These are phyloP conservation scores for Trapa incisa DNA, from an alignment of 345 rosid genomes.

Conservation along the genomic window DNA sequence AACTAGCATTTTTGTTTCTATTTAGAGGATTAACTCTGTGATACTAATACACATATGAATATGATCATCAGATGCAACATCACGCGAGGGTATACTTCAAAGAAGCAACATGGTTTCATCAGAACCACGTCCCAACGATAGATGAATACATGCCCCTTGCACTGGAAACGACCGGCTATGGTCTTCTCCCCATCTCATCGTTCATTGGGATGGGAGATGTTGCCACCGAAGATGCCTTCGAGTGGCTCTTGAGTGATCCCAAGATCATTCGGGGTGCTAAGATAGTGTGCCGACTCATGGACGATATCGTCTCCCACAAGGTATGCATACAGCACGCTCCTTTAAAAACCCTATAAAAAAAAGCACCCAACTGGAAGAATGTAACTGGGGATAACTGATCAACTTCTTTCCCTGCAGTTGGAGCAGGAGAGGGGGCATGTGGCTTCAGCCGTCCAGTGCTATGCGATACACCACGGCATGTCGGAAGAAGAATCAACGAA, in stretches of 20 bases:
- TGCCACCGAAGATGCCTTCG: constrained; percentile 11
- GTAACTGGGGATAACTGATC: no score
- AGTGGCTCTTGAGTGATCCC: constrained; percentile 11
- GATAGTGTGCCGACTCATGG: constrained; percentile 17
- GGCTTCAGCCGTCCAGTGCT: constrained; percentile 13
- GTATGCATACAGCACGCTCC: neutral
- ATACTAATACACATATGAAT: fast-evolving
- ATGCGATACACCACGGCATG: constrained; percentile 7
- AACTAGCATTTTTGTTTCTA: neutral
- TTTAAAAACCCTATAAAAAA: neutral
- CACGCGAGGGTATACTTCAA: constrained; percentile 6
- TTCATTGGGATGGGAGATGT: constrained; percentile 19
- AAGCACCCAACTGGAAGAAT: no score
- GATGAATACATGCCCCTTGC: constrained; percentile 24
- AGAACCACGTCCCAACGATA: constrained; percentile 10
- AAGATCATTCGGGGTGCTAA: constrained; percentile 14
- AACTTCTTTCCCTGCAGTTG: neutral
- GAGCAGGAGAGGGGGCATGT: constrained; percentile 17
- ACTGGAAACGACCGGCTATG: constrained; percentile 3
- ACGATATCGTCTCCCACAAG: constrained; percentile 13
- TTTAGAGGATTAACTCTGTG: neutral
- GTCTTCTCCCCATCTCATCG: constrained; percentile 7
- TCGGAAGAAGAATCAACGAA: constrained; percentile 3
- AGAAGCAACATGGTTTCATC: constrained; percentile 23
- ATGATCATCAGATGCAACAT: neutral